phyloP scores from a whole-genome alignment of 1,284 basidiomycete genomes.

The Cutaneotrichosporon sp. region DNA sequence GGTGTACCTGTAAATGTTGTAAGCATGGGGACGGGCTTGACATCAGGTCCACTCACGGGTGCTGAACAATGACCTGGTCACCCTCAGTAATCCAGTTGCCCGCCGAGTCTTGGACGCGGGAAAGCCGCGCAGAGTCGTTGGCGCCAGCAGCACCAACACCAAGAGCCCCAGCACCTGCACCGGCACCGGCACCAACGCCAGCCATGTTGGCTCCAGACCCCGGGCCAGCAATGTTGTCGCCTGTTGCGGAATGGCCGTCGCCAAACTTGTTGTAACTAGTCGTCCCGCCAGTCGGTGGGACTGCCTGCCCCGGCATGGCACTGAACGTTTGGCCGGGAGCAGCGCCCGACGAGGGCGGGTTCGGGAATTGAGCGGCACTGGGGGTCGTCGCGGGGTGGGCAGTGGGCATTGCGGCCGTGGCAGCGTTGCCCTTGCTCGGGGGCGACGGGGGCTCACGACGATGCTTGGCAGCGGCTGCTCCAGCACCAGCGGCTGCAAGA shows the following conservation, averaged over 20 bases:
- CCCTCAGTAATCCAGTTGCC: conserved; percentile 7
- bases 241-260: no score
- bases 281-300: no score
- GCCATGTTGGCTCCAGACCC: not conserved
- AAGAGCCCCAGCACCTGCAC: not conserved
- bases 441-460: conserved; percentile 1
- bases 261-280: no score
- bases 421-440: not conserved
- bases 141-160: not conserved
- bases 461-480: conserved; percentile 1
- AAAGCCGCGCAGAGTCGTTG: not conserved
- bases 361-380: not conserved
- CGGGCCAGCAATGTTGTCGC: no score
- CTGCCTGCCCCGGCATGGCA: no score
- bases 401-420: not conserved
- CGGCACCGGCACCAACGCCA: not conserved
- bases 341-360: not conserved
- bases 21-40: conserved; percentile 2
- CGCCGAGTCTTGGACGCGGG: not conserved
- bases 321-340: no score
- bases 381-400: not conserved
- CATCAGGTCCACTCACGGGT: conserved; percentile 6
- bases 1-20: conserved; percentile 25
- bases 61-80: conserved; percentile 1
- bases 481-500: conserved; percentile 2